These are phyloP conservation scores for Phaeomoniella chlamydospora DNA, from an alignment of 2,329 filamentous ascomycete species.

Conservation along the genomic window DNA sequence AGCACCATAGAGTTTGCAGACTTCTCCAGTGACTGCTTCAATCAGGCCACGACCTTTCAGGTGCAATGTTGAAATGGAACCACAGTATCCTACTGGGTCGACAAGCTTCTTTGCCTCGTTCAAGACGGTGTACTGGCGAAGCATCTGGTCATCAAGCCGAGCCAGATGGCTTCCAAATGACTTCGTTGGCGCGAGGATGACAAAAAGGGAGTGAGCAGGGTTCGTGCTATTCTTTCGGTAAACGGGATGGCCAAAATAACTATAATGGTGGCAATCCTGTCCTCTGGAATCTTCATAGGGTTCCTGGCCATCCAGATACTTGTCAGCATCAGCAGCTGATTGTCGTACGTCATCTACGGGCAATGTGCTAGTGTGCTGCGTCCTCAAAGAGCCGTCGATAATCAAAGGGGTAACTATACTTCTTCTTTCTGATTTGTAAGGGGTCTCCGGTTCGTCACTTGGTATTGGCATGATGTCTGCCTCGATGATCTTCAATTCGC, in stretches of 20 bases:
- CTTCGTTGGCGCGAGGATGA: conserved; percentile 1
- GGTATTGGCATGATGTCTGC: no score
- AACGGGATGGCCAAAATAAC: not conserved
- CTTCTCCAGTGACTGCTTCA: not conserved
- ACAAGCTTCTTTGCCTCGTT: conserved; percentile 1
- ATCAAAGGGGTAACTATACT: no score
- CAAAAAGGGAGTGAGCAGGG: conserved; percentile 1
- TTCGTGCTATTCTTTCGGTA: not conserved
- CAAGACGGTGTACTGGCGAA: not conserved
- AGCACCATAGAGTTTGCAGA: not conserved
- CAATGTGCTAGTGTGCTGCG: no score
- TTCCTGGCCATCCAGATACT: no score
- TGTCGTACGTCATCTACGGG: no score
- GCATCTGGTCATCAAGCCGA: not conserved
- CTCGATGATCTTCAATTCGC: no score
- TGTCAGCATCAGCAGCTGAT: no score
- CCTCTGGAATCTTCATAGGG: no score
- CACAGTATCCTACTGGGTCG: not conserved
- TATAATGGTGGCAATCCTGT: conserved; percentile 1
- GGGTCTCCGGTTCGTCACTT: no score
- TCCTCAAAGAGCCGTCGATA: no score
- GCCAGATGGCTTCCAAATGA: not conserved
- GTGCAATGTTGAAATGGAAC: not conserved
- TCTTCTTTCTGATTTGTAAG: no score
- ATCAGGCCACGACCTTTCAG: not conserved